Evolutionary conservation across 148 eudicot species (phyloP), one percentile per base, ranked within the genome.

Genomic region (Fagopyrum tataricum): DNA sequence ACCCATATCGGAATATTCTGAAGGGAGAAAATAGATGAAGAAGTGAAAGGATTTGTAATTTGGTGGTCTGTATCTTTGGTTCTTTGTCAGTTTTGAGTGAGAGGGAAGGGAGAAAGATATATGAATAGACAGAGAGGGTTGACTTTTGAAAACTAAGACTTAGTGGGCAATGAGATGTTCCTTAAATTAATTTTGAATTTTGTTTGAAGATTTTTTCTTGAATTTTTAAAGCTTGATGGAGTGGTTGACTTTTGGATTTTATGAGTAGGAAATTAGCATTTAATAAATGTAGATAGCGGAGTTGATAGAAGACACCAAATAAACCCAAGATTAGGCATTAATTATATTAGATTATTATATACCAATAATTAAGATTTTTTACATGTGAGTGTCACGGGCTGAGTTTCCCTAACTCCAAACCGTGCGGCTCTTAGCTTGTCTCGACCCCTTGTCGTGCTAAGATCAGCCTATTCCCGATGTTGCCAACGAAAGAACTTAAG

Each of bases 1-100:
- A 13, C 98, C 97, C 98, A 94, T 90, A 0, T 73, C 41, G 56
- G 31, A 13, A 24, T 11, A 11, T 3, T 15, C 14, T 49, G 8
- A 69, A 14, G 46, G 4, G 46, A 31, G 37, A 31, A 31, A 31
- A 31, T 3, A 31, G 6, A 69, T 4, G 46, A 42, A 44, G 44
- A 13, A 44, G 37, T 31, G 37, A 31, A 31, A 31, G 37, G 37
- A 69, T 41, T 14, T 26, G 42, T 31, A n/a, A 66, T 12, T 23
- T 23, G 20, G 41, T 5, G 31, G 31, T 39, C 43, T 6, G 15
- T 6, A 3, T 21, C 14, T 66, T 5, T 66, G 31, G 24, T 15
- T 24, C 10, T 5, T 24, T 66, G 39, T 11, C 2, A 68, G 71
- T 31, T 31, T 31, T 13, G n/a, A 18, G 47, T 6, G n/a, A 70